Base-by-base conservation (phyloP, 192 early-diverging fungal species). In the Entophlyctis luteolus region DNA sequence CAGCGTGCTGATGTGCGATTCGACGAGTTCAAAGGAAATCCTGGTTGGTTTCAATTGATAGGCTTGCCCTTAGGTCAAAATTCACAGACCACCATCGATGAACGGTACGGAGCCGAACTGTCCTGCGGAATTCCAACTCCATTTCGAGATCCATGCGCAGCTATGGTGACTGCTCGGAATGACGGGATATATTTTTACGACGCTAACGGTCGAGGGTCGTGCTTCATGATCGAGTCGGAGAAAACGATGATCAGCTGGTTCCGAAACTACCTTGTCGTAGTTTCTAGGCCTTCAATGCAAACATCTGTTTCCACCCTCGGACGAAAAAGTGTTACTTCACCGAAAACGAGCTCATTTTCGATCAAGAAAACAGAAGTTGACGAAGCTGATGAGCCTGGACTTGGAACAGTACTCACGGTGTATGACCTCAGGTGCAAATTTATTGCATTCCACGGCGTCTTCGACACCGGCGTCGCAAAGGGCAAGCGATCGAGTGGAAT, bases 111-210 rank as follows among this genome's bases (percentile, higher is more conserved):
- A 57, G 84, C 77, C 14, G 87, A 89, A 25, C 72, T 90, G 2
- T 87, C 87, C 10, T 92, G 88, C 66, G 84, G 90, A 18, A 78
- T 90, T 3, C 80, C 86, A 75, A 89, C 75, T 23, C 69, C 72
- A 16, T 68, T 81, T 38, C 88, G 93, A 8, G 58, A 60, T 29
- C 16, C 50, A 58, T 25, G 67, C 77, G 5, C 87, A 87, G 56
- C 91, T 93, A 87, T 96, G 69, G 86, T 91, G 33, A 80, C 96
- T 33, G 93, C 87, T 18, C 75, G 91, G n/a, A 87, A 92, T 50
- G 93, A 95, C 74, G 90, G 91, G 8, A 88, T 98, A 2, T 95
- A 92, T 72, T 91, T 94, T 48, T 98, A 95, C 72, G 91, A 85
- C 47, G 72, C 85, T 0, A 91, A 94, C n/a, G 96, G 96, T 8